phyloP scores from a whole-genome alignment of 2,329 filamentous ascomycete genomes.

The Fusarium euwallaceae region DNA sequence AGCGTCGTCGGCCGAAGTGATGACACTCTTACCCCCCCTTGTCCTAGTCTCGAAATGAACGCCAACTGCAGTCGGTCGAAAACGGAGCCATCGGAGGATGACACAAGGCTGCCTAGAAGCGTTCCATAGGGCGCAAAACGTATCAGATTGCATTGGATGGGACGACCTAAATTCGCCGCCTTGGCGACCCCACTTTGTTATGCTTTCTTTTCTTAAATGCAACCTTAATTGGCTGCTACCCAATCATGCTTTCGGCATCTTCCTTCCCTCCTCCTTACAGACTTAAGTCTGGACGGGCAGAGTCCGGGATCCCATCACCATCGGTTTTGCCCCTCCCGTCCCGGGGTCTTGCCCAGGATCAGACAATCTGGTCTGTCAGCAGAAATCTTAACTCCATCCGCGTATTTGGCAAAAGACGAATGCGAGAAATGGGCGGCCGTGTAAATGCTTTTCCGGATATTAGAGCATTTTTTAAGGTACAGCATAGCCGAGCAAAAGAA shows the following conservation, averaged over 20 bases:
- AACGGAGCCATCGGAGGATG: neutral
- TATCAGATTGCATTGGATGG: constrained; percentile 3
- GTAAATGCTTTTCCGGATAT: neutral
- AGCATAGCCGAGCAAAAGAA: constrained; percentile 5
- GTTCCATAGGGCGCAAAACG: neutral
- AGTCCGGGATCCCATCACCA: neutral
- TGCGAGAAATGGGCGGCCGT: neutral
- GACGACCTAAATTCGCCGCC: neutral
- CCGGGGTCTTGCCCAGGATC: neutral
- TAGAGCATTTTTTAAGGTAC: neutral
- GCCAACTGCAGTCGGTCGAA: neutral
- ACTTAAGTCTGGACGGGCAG: neutral
- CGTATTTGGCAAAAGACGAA: neutral
- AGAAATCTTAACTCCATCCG: neutral
- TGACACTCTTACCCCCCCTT: neutral
- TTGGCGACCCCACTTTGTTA: constrained; percentile 16
- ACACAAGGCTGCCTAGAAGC: neutral
- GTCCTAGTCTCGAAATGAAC: neutral
- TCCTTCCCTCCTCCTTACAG: neutral
- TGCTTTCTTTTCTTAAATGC: constrained; percentile 9
- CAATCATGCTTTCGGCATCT: constrained; percentile 6
- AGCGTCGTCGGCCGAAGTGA: neutral
- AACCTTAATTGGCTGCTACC: constrained; percentile 13
- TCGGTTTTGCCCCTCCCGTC: neutral
- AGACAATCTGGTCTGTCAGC: neutral